Base-by-base conservation (phyloP, 768 basidiomycete genomes). In the Paxillus rubicundulus region DNA sequence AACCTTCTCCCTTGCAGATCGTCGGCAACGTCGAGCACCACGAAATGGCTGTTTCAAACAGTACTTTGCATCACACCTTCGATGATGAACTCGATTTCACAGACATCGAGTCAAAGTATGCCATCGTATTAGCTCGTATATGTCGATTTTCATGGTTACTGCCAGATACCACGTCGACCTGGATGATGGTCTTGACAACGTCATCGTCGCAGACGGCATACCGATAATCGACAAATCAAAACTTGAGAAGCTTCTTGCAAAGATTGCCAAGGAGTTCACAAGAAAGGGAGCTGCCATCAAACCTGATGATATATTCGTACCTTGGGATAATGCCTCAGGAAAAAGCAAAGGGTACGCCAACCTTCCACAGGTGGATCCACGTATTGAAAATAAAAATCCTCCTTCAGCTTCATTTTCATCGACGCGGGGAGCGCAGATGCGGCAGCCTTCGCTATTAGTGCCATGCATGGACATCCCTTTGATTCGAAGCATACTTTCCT, bases 121-220 rank as follows among this genome's bases (percentile, higher is more conserved):
- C 68, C 13, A 17, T 12, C 8, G 21, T 47, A 27, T 10, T 20
- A 14, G 7, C 27, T 42, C 12, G 48, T 20, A 42, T 34, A 9
- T 20, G 17, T 37, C 45, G 28, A 50, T 50, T 27, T 57, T 60
- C 38, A 53, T 43, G 39, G 21, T 50, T 42, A 45, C 18, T 33
- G n/a, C 8, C 67, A 97, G 94, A 77, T 96, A 93, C 74, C 79
- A 85, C 58, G 86, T 95, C 61, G 76, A 90, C 52, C 83, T 85
- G 57, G 89, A 92, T 61, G 86, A 92, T 58, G 81, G 89, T 37
- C 82, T 98, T 63, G 97, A 98, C 76, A 91, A 89, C 65, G 83
- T 92, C 51, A 72, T 99, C 48, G 88, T 98, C 47, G 84, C 98
- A 53, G 97, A 98, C 69, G 92, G 93, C 45, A 79, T 95, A 18